Evolutionary conservation across 345 rosid genomes (phyloP).

Genomic region (Camelina neglecta): DNA sequence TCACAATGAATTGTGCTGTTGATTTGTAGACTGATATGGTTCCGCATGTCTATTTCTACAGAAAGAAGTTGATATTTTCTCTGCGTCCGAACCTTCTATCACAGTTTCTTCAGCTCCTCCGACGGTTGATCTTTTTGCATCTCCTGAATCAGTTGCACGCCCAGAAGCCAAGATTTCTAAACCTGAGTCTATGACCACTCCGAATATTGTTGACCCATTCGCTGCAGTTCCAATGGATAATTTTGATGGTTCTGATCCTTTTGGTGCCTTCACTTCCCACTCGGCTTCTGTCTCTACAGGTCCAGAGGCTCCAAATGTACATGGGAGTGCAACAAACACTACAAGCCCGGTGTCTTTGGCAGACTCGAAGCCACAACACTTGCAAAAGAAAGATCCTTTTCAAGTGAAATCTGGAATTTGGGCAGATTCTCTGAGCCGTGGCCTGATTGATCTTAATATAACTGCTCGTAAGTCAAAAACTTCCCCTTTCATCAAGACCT

Average conservation of each 20-base stretch:
- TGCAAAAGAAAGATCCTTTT: conserved; percentile 66
- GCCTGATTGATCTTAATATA: conserved; percentile 95
- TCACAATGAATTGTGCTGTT: conserved; percentile 9
- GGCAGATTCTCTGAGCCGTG: conserved; percentile 98
- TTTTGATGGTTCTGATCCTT: conserved; percentile 86
- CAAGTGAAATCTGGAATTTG: conserved; percentile 95
- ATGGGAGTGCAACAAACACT: conserved; percentile 47
- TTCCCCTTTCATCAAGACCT: neutral
- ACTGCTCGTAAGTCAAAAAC: conserved; percentile 81
- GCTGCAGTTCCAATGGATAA: conserved; percentile 76
- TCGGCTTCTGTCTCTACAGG: conserved; percentile 53
- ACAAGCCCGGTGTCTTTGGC: conserved; percentile 48
- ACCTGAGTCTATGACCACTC: conserved; percentile 44
- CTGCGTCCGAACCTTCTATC: conserved; percentile 45
- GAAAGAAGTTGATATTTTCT: conserved; percentile 48
- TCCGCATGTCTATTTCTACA: conserved; percentile 35
- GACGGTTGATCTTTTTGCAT: conserved; percentile 65
- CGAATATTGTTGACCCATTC: conserved; percentile 75
- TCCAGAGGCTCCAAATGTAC: conserved; percentile 49
- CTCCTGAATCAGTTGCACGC: conserved; percentile 53
- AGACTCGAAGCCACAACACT: conserved; percentile 46
- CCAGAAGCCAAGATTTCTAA: conserved; percentile 55
- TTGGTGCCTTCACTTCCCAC: conserved; percentile 75
- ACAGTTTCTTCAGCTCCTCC: conserved; percentile 56
- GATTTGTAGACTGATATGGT: conserved; percentile 23